Conservation (phyloP, 2,329 filamentous ascomycete species). For the Phialophora tarda region DNA sequence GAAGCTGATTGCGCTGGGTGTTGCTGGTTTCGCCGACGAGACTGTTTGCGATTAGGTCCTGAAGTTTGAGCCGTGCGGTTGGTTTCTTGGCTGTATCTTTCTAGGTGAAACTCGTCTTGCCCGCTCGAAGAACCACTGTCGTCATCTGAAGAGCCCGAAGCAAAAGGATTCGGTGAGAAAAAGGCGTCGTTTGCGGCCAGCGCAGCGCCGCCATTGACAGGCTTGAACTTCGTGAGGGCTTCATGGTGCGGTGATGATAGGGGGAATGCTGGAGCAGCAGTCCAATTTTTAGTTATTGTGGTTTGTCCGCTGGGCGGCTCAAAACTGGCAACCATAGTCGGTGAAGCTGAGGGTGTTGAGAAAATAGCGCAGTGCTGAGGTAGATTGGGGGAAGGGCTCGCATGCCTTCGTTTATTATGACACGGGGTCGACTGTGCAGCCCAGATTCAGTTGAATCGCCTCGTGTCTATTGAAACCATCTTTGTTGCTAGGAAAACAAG, state of each 20-base stretch:
- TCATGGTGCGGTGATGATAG: constrained; percentile 26
- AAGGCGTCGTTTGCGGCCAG: constrained; percentile 19
- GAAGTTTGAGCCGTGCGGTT: constrained; percentile 1
- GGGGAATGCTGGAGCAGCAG: constrained; percentile 13
- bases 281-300: not conserved
- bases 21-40: constrained; percentile 12
- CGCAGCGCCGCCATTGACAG: constrained; percentile 16
- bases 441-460: not conserved
- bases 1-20: not conserved
- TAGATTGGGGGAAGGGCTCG: not conserved
- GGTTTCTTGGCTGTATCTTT: constrained; percentile 36
- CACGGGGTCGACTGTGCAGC: not conserved
- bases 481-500: constrained; percentile 3
- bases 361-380: constrained; percentile 1
- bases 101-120: constrained; percentile 39
- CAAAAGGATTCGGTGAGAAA: constrained; percentile 24
- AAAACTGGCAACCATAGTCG: constrained; percentile 25
- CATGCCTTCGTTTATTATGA: constrained; percentile 7
- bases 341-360: not conserved
- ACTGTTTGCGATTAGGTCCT: constrained; percentile 8
- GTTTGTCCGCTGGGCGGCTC: not conserved
- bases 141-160: constrained; percentile 30
- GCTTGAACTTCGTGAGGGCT: constrained; percentile 23
- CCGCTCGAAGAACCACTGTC: constrained; percentile 34
- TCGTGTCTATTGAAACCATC: constrained; percentile 5